Evolutionary conservation across 169 alveolate genomes (phyloP).

Genomic region (Neospora caninum): DNA sequence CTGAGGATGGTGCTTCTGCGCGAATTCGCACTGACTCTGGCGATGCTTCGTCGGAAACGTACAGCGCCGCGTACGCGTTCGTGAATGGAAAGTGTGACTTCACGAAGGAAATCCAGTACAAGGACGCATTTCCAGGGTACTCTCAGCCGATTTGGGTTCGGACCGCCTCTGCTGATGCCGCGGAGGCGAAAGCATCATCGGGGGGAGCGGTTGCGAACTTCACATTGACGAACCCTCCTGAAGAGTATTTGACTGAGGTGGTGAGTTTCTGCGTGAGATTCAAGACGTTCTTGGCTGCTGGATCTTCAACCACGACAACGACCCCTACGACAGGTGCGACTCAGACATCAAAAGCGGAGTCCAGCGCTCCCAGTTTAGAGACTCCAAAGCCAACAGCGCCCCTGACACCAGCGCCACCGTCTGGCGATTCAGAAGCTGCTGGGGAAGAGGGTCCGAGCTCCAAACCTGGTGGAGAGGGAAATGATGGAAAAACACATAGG

Average conservation of each 20-base stretch:
- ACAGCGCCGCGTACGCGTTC: background rate
- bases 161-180: background rate
- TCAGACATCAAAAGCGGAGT: no score
- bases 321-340: no score
- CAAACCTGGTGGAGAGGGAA: no score
- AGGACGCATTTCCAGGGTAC: background rate
- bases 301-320: no score
- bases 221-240: slow-evolving; percentile 9
- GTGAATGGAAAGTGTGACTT: background rate
- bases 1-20: background rate
- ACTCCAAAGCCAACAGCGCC: no score
- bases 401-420: no score
- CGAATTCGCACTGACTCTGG: no score
- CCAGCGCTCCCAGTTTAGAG: no score
- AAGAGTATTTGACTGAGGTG: background rate
- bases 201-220: background rate
- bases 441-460: no score
- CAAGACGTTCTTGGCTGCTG: background rate
- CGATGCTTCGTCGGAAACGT: background rate
- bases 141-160: background rate
- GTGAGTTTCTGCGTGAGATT: slow-evolving; percentile 16
- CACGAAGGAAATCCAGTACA: background rate
- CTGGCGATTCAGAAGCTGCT: no score
- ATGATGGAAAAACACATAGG: no score
- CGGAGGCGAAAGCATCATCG: background rate